These are phyloP conservation scores for Scytalidium lignicola DNA, from an alignment of 2,329 filamentous ascomycete genomes.

Conservation along the genomic window DNA sequence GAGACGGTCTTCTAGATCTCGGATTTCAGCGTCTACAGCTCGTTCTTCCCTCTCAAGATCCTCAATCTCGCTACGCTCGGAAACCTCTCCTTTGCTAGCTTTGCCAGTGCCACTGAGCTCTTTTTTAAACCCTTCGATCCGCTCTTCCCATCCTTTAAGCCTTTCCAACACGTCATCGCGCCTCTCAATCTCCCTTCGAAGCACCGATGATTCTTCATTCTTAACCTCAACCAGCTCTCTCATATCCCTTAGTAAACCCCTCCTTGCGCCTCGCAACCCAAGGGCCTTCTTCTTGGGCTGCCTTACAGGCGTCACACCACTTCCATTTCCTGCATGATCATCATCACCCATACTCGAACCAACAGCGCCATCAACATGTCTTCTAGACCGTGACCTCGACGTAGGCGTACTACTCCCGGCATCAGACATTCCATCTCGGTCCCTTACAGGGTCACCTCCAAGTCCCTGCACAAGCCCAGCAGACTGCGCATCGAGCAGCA, in stretches of 20 bases:
- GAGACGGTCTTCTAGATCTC: constrained; percentile 59
- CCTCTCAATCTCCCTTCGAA: constrained; percentile 51
- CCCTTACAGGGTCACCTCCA: constrained; percentile 21
- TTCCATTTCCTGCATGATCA: constrained; percentile 10
- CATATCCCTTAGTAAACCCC: constrained; percentile 59
- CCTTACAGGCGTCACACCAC: constrained; percentile 52
- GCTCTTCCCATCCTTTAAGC: constrained; percentile 48
- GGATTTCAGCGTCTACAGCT: constrained; percentile 57
- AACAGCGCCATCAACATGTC: not conserved
- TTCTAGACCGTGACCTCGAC: constrained; percentile 16
- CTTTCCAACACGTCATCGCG: constrained; percentile 54
- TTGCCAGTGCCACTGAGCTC: constrained; percentile 53
- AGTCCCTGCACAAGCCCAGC: constrained; percentile 34
- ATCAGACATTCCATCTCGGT: constrained; percentile 37
- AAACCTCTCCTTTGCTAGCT: constrained; percentile 50
- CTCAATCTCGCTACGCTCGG: constrained; percentile 55
- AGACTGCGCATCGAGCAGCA: constrained; percentile 53
- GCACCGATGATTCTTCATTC: constrained; percentile 58
- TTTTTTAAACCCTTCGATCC: constrained; percentile 31
- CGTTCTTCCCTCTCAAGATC: constrained; percentile 51
- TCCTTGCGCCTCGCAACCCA: constrained; percentile 57
- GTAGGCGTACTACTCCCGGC: constrained; percentile 26
- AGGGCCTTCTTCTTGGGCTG: constrained; percentile 49
- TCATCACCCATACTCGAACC: constrained; percentile 25
- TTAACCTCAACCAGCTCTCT: constrained; percentile 61